These are phyloP conservation scores for Trichoderma atroviride DNA, from an alignment of 2,329 filamentous ascomycete species.

Conservation along the genomic window DNA sequence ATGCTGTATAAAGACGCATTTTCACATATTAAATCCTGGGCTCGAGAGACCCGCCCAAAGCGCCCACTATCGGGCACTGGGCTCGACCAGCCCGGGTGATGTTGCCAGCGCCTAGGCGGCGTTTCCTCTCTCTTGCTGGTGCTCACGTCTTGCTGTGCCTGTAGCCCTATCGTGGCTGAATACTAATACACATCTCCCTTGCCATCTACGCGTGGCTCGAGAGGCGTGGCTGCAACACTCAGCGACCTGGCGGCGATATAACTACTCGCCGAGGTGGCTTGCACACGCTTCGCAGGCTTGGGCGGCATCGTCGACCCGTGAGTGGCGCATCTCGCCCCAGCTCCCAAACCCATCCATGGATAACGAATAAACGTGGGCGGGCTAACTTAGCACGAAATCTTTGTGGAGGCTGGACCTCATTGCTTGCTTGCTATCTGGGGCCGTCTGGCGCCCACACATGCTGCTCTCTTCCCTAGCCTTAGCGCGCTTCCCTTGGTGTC, in stretches of 20 bases:
- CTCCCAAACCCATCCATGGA: conserved; percentile 21
- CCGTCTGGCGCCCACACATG: conserved; percentile 17
- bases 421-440: conserved; percentile 26
- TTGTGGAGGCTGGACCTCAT: conserved; percentile 26
- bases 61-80: conserved; percentile 23
- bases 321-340: conserved; percentile 27
- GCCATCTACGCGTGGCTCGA: conserved; percentile 23
- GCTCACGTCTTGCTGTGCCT: neutral
- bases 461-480: conserved; percentile 12
- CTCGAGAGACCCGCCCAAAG: conserved; percentile 22
- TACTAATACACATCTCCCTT: neutral
- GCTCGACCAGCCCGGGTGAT: conserved; percentile 6
- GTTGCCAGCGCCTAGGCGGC: conserved; percentile 7
- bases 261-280: conserved; percentile 24
- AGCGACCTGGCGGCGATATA: conserved; percentile 20
- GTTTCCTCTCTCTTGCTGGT: conserved; percentile 1
- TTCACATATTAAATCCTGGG: conserved; percentile 17
- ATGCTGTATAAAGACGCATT: conserved; percentile 14
- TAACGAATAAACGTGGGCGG: conserved; percentile 27
- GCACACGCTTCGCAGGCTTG: conserved; percentile 9
- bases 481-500: conserved; percentile 26
- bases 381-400: conserved; percentile 23
- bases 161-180: conserved; percentile 15
- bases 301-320: conserved; percentile 28
- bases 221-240: conserved; percentile 27